Conservation (phyloP, 768 basidiomycete genomes). For the Russula dissimulans region DNA sequence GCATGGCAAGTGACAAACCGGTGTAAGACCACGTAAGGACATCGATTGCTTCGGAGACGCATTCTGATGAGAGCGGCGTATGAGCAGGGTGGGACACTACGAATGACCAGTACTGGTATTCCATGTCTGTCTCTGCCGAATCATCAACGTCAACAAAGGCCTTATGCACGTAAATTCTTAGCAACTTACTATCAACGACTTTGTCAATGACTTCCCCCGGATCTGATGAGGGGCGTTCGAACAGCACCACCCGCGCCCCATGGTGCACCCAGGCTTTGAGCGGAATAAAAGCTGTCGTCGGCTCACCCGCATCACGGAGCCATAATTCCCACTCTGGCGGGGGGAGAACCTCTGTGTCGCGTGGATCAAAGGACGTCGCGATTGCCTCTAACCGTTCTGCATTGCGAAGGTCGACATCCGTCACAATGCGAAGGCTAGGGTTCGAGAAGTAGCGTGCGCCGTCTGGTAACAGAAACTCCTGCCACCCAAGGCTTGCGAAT, state of each 20-base stretch:
- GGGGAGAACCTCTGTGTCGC: constrained; percentile 27
- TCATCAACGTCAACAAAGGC: background rate
- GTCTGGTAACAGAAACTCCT: constrained; percentile 68
- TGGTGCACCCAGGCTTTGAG: constrained; percentile 61
- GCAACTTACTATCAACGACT: constrained; percentile 36
- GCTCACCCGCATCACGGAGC: constrained; percentile 39
- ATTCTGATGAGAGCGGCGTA: constrained; percentile 42
- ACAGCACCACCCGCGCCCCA: constrained; percentile 40
- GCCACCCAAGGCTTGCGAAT: constrained; percentile 55
- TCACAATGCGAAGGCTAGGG: constrained; percentile 49
- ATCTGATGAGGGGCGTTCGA: constrained; percentile 33
- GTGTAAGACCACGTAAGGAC: constrained; percentile 76
- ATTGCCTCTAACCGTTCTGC: constrained; percentile 42
- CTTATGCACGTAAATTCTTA: background rate
- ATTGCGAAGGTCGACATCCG: constrained; percentile 59
- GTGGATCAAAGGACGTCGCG: constrained; percentile 35
- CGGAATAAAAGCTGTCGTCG: constrained; percentile 29
- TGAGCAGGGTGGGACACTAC: constrained; percentile 76
- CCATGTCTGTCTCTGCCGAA: constrained; percentile 54
- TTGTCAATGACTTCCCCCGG: constrained; percentile 18
- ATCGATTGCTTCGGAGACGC: constrained; percentile 62
- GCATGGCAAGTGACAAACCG: constrained; percentile 30
- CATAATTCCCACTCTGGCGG: constrained; percentile 49
- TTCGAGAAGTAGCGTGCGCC: constrained; percentile 63
- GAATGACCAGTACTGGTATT: constrained; percentile 76